phyloP scores from a whole-genome alignment of 2,329 filamentous ascomycete species.

The Cephalotrichum gorgonifer region DNA sequence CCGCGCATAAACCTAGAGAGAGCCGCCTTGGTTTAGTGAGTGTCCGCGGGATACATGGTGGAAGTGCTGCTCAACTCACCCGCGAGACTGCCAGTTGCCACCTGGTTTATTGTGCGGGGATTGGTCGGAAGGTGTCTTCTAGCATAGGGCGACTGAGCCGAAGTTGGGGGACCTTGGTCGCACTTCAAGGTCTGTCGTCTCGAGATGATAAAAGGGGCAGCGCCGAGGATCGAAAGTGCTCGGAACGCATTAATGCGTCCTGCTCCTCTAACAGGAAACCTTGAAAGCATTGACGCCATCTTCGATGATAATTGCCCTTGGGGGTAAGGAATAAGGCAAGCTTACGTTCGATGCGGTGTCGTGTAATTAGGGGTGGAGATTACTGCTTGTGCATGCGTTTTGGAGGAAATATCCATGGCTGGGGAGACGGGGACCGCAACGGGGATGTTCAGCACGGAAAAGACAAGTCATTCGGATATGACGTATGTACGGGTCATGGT shows the following conservation, averaged over 20 bases:
- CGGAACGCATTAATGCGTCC: background rate
- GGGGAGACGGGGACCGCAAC: too few species aligned
- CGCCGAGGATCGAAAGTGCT: background rate
- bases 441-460: too few species aligned
- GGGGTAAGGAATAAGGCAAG: too few species aligned
- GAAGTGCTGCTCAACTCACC: constrained; percentile 22
- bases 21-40: background rate
- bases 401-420: too few species aligned
- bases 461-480: too few species aligned
- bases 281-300: background rate
- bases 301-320: too few species aligned
- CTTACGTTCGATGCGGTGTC: too few species aligned
- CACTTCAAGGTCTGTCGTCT: background rate
- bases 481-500: too few species aligned
- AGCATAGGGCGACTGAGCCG: background rate
- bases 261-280: background rate
- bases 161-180: background rate
- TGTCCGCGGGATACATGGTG: background rate
- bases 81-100: constrained; percentile 43
- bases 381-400: too few species aligned
- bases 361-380: too few species aligned
- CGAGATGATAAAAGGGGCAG: background rate
- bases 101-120: constrained; percentile 20
- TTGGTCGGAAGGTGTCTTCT: background rate
- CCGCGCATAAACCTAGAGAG: constrained; percentile 45